Evolutionary conservation across 2,329 filamentous ascomycete genomes (phyloP).

Genomic region (Calycina herbarum): DNA sequence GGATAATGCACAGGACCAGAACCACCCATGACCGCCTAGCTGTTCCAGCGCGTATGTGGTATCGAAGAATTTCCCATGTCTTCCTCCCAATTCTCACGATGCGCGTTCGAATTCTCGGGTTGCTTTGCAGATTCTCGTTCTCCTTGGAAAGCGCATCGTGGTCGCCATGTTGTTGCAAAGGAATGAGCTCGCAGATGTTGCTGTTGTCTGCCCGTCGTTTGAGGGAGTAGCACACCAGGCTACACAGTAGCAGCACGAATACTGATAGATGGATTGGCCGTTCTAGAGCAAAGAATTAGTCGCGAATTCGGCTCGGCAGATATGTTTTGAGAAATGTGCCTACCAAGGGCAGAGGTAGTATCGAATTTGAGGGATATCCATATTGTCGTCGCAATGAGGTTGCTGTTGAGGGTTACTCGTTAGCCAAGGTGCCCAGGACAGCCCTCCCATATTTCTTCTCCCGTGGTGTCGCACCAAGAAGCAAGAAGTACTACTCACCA

Average conservation of each 20-base stretch:
- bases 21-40: conserved; percentile 4
- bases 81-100: not conserved
- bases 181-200: not conserved
- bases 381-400: conserved; percentile 11
- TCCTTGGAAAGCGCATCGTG: not conserved
- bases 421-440: not conserved
- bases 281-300: conserved; percentile 10
- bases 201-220: not conserved
- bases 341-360: conserved; percentile 13
- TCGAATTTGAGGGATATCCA: conserved; percentile 12
- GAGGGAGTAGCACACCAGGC: conserved; percentile 9
- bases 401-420: not conserved
- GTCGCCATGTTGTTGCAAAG: conserved; percentile 1
- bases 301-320: not conserved
- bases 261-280: conserved; percentile 15
- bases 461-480: too few relatives aligned
- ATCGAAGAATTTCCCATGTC: not conserved
- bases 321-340: not conserved
- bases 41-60: not conserved
- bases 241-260: conserved; percentile 1
- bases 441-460: too few relatives aligned
- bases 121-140: not conserved
- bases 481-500: conserved; percentile 4
- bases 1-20: conserved; percentile 13
- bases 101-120: not conserved